Evolutionary conservation across 225 moss, liverwort and hornwort species (phyloP).

Genomic region (Climacium dendroides): DNA sequence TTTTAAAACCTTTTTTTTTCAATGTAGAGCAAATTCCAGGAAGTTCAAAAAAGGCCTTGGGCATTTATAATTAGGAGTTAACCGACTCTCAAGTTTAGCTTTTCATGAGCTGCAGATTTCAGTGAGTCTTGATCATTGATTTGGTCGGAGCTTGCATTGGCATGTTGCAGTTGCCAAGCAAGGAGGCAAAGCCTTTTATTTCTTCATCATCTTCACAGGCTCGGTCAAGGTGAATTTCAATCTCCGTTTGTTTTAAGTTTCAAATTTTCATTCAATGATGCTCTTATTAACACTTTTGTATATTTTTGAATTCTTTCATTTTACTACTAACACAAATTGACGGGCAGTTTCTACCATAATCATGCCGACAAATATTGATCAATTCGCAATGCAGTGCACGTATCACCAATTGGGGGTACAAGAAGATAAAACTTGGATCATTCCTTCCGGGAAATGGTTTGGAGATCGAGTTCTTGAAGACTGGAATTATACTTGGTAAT

Average conservation of each 20-base stretch:
- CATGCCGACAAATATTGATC: too few relatives aligned
- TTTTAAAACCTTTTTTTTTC: too few relatives aligned
- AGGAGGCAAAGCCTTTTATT: slow-evolving; percentile 31
- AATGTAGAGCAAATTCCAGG: too few relatives aligned
- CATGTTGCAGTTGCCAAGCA: slow-evolving; percentile 55
- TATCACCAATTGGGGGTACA: slow-evolving; percentile 18
- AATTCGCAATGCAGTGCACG: neutral
- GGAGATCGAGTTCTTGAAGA: slow-evolving; percentile 26
- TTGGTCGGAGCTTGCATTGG: neutral
- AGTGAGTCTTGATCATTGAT: neutral
- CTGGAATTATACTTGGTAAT: slow-evolving; percentile 10
- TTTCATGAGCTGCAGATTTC: neutral
- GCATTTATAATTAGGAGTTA: too few relatives aligned
- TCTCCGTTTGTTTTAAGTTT: too few relatives aligned
- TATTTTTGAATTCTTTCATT: neutral
- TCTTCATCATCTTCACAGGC: slow-evolving; percentile 63
- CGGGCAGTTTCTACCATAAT: neutral
- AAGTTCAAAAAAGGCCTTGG: too few relatives aligned
- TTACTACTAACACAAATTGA: too few relatives aligned
- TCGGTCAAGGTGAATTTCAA: slow-evolving; percentile 39
- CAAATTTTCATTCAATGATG: too few relatives aligned
- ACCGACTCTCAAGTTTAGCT: neutral
- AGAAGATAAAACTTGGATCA: slow-evolving; percentile 21
- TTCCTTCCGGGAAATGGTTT: slow-evolving; percentile 27
- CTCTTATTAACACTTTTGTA: neutral